phyloP scores from a whole-genome alignment of 306 rosid species.

The Prunus mira region DNA sequence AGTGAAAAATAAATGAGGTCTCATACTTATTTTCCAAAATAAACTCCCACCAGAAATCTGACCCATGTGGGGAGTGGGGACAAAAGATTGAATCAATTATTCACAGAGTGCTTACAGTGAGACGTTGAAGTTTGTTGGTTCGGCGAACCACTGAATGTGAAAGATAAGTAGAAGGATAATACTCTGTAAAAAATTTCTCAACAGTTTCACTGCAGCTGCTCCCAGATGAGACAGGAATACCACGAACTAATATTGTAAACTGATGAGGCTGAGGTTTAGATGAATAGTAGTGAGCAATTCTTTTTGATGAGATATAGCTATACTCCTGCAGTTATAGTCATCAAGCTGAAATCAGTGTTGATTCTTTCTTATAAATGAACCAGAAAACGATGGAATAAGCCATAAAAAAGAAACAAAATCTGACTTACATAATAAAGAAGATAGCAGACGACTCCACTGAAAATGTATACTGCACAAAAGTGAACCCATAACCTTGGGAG shows the following conservation, averaged over 20 bases:
- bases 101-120: conserved; percentile 51
- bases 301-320: conserved; percentile 55
- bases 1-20: background rate
- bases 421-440: conserved; percentile 77
- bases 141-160: conserved; percentile 60
- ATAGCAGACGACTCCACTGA: conserved; percentile 82
- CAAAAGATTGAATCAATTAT: background rate
- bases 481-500: conserved; percentile 86
- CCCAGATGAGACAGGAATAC: conserved; percentile 64
- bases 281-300: conserved; percentile 54
- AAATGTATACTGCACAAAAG: conserved; percentile 69
- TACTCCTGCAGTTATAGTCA: conserved; percentile 56
- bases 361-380: conserved; percentile 10
- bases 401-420: conserved; percentile 9
- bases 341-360: conserved; percentile 5
- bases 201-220: conserved; percentile 60
- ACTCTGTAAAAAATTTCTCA: conserved; percentile 64
- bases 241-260: conserved; percentile 61
- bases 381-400: conserved; percentile 14
- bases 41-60: background rate
- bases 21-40: background rate
- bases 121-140: conserved; percentile 55
- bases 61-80: background rate
- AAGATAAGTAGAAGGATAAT: conserved; percentile 73
- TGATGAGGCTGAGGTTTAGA: conserved; percentile 62